A percentile compares a stretch with the other conserved stretches of the same genome.
Evolutionary conservation across 2,329 filamentous ascomycete species (phyloP).

Genomic region (Zasmidium citrigriseum): DNA sequence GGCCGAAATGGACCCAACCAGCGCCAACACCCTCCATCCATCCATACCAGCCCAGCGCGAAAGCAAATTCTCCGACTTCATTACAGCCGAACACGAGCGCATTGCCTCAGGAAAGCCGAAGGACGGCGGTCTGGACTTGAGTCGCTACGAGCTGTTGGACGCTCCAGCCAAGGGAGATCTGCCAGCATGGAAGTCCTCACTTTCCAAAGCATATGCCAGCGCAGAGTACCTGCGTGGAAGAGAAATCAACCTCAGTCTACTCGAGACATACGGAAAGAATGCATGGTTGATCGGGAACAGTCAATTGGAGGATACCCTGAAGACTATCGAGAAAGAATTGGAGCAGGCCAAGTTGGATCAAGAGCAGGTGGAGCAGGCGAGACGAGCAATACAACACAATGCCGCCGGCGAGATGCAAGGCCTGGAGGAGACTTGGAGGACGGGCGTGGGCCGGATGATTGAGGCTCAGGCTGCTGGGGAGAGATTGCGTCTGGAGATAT

Average conservation of each 20-base stretch:
- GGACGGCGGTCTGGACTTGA: slow-evolving; percentile 66
- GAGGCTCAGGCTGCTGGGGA: slow-evolving; percentile 87
- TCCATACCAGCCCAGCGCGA: slow-evolving; percentile 56
- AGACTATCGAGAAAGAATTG: slow-evolving; percentile 72
- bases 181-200: slow-evolving; percentile 51
- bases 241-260: slow-evolving; percentile 66
- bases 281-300: slow-evolving; percentile 88
- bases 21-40: slow-evolving; percentile 56
- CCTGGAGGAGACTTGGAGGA: slow-evolving; percentile 77
- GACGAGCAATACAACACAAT: slow-evolving; percentile 70
- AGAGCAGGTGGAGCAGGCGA: slow-evolving; percentile 70
- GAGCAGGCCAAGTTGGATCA: slow-evolving; percentile 66
- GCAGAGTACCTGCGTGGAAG: slow-evolving; percentile 59
- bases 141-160: slow-evolving; percentile 80
- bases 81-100: slow-evolving; percentile 69
- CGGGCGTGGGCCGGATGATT: slow-evolving; percentile 74
- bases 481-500: slow-evolving; percentile 64
- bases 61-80: slow-evolving; percentile 64
- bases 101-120: slow-evolving; percentile 54
- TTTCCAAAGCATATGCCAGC: slow-evolving; percentile 59
- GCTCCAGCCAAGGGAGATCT: slow-evolving; percentile 49
- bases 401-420: slow-evolving; percentile 71
- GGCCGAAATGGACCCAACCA: slow-evolving; percentile 60
- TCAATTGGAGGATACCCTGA: slow-evolving; percentile 72
- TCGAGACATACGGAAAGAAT: slow-evolving; percentile 82